Conservation (phyloP, 805 yeast species). For the Lipomyces lipofer region DNA sequence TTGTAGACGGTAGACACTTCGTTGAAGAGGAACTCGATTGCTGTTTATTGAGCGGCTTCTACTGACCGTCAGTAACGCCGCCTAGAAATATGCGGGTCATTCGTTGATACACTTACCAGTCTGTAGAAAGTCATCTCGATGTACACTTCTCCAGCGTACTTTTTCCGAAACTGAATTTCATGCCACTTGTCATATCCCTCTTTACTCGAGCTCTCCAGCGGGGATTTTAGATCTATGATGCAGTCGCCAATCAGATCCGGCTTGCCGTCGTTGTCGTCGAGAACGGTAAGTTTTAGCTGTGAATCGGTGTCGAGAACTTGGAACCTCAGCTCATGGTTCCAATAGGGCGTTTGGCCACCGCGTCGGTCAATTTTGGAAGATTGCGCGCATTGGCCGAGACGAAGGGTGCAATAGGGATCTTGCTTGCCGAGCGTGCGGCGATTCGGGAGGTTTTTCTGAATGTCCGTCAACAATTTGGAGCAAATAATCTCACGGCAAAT, state of each 20-base stretch:
- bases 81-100: background rate
- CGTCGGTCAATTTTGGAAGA: constrained; percentile 74
- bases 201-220: constrained; percentile 61
- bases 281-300: constrained; percentile 64
- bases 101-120: background rate
- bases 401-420: constrained; percentile 81
- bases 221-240: constrained; percentile 73
- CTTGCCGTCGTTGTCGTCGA: constrained; percentile 73
- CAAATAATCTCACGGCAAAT: too few relatives aligned
- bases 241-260: constrained; percentile 84
- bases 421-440: constrained; percentile 86
- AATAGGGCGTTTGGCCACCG: constrained; percentile 93
- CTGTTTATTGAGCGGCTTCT: background rate
- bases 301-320: constrained; percentile 62
- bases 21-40: background rate
- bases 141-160: constrained; percentile 84
- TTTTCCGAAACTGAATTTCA: constrained; percentile 61
- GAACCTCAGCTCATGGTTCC: constrained; percentile 77
- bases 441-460: constrained; percentile 75
- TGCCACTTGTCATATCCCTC: constrained; percentile 90
- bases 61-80: too few relatives aligned
- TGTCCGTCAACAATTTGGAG: constrained; percentile 18
- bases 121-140: constrained; percentile 89
- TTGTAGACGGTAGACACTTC: background rate
- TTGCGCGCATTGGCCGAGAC: constrained; percentile 79